Evolutionary conservation across 1,284 basidiomycete genomes (phyloP).

Genomic region (Microbotryum intermedium): DNA sequence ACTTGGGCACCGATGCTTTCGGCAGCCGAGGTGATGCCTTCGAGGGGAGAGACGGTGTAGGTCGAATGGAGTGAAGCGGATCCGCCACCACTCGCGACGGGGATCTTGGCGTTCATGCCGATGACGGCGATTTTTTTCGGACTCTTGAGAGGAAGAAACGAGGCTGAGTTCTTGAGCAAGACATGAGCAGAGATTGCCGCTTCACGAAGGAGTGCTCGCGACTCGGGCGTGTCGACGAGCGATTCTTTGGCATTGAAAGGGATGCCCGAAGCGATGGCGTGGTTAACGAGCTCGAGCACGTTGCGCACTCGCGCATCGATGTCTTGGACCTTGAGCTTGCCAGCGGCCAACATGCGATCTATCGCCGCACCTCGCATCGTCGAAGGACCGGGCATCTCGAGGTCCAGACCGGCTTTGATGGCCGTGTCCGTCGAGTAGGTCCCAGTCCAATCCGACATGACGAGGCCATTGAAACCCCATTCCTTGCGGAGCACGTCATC

Average conservation of each 20-base stretch:
- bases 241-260: constrained; percentile 17
- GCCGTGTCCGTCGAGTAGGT: constrained; percentile 57
- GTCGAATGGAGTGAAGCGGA: constrained; percentile 63
- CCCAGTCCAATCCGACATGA: constrained; percentile 41
- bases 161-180: constrained; percentile 56
- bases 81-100: constrained; percentile 63
- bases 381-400: constrained; percentile 56
- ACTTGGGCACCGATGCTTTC: constrained; percentile 37
- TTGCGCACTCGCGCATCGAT: constrained; percentile 52
- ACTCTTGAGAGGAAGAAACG: constrained; percentile 51
- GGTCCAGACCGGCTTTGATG: constrained; percentile 64
- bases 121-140: constrained; percentile 63
- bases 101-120: constrained; percentile 52
- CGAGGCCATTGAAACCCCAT: constrained; percentile 54
- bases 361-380: constrained; percentile 48
- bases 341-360: constrained; percentile 51
- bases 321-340: constrained; percentile 50
- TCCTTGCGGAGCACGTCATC: constrained; percentile 55
- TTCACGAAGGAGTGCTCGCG: constrained; percentile 51
- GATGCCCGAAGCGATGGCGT: constrained; percentile 21
- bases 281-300: constrained; percentile 36
- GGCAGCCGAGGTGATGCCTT: constrained; percentile 50
- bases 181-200: constrained; percentile 59
- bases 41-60: constrained; percentile 59
- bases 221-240: constrained; percentile 44